phyloP scores from a whole-genome alignment of 139 green algal species.

The Coelastrella sp. region DNA sequence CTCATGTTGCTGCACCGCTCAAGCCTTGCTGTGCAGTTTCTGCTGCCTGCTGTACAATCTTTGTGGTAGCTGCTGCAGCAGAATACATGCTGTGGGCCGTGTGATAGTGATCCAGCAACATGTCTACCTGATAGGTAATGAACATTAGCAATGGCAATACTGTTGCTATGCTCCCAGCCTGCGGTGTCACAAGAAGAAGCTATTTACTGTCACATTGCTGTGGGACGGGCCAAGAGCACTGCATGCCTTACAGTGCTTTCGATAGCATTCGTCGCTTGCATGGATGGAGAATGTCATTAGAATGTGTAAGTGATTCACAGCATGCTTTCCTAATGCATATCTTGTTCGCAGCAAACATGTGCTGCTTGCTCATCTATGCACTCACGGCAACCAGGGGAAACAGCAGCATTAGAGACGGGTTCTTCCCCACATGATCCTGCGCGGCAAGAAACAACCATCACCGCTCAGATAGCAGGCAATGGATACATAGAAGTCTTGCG shows the following conservation, averaged over 20 bases:
- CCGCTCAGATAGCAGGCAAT: too few species aligned
- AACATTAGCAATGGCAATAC: constrained; percentile 36
- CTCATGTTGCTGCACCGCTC: neutral
- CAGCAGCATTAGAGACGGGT: neutral
- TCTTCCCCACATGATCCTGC: constrained; percentile 1
- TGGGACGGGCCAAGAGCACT: neutral
- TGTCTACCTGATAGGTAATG: constrained; percentile 29
- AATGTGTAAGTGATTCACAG: too few species aligned
- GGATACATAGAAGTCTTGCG: too few species aligned
- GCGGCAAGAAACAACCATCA: neutral
- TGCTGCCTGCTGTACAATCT: too few species aligned
- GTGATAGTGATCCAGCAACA: too few species aligned
- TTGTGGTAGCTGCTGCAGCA: too few species aligned
- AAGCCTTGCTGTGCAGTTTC: too few species aligned
- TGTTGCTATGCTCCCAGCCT: constrained; percentile 11
- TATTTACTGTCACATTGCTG: neutral
- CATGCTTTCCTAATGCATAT: too few species aligned
- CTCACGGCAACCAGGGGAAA: constrained; percentile 28
- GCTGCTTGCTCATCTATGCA: neutral
- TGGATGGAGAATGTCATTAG: too few species aligned
- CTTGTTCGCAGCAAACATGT: neutral
- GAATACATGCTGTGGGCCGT: too few species aligned
- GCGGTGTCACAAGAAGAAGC: neutral
- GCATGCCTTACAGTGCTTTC: too few species aligned
- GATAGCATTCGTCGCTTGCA: too few species aligned